A percentile compares a stretch with the other conserved stretches of the same genome.
Evolutionary conservation across 208 protist genomes (phyloP).

Genomic region (Strigomonas culicis): DNA sequence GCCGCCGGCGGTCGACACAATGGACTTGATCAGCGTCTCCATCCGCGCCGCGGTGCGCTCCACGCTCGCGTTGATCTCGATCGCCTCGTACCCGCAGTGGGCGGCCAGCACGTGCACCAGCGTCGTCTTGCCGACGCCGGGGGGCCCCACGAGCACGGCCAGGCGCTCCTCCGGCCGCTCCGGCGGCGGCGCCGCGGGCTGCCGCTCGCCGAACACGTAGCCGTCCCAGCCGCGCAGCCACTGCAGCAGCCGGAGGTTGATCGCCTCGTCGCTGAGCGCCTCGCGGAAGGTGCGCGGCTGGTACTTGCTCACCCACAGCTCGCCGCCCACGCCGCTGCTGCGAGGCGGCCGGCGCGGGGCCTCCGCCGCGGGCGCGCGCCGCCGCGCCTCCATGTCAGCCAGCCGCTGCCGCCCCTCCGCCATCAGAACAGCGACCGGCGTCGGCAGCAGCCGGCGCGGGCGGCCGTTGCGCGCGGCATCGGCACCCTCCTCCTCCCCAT

Average conservation of each 20-base stretch:
- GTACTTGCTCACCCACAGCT: slow-evolving; percentile 78
- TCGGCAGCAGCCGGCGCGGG: neutral
- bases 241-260: slow-evolving; percentile 70
- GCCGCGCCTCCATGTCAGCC: neutral
- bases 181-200: neutral
- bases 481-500: too few relatives aligned
- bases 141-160: slow-evolving; percentile 87
- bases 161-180: slow-evolving; percentile 52
- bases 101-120: slow-evolving; percentile 92
- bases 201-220: slow-evolving; percentile 45
- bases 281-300: slow-evolving; percentile 66
- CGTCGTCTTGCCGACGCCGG: slow-evolving; percentile 96
- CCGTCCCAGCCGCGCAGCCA: slow-evolving; percentile 83
- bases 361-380: too few relatives aligned
- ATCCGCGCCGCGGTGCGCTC: slow-evolving; percentile 77
- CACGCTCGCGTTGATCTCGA: slow-evolving; percentile 96
- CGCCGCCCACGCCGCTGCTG: neutral
- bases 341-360: neutral
- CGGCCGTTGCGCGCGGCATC: too few relatives aligned
- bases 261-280: slow-evolving; percentile 77
- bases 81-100: slow-evolving; percentile 91
- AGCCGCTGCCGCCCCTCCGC: neutral
- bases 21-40: slow-evolving; percentile 61
- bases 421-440: neutral
- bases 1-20: slow-evolving; percentile 32